Evolutionary conservation across 805 yeast genomes (phyloP).

Genomic region (Danielia oregonensis): DNA sequence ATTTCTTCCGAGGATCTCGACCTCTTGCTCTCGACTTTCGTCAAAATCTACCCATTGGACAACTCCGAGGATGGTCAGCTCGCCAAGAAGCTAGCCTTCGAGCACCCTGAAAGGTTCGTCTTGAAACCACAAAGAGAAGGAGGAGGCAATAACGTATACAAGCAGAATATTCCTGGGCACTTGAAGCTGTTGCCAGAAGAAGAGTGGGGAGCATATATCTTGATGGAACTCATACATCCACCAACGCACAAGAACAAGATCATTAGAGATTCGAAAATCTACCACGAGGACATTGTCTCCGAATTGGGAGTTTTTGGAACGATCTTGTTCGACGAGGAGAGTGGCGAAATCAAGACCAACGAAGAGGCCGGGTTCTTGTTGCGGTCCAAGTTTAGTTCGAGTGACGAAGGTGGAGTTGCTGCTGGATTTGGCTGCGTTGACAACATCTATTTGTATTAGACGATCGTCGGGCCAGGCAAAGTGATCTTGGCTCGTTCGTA

Average conservation of each 20-base stretch:
- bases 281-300: constrained; percentile 73
- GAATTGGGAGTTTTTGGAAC: constrained; percentile 93
- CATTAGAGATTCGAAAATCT: constrained; percentile 59
- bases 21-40: constrained; percentile 61
- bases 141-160: constrained; percentile 94
- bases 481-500: too few species aligned
- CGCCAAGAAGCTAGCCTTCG: constrained; percentile 67
- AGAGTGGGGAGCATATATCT: constrained; percentile 86
- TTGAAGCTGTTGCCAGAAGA: constrained; percentile 54
- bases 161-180: constrained; percentile 77
- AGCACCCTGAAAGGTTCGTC: constrained; percentile 67
- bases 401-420: constrained; percentile 98
- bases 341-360: constrained; percentile 57
- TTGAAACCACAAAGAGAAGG: constrained; percentile 98
- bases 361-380: constrained; percentile 78
- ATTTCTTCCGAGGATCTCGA: constrained; percentile 24
- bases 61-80: constrained; percentile 53
- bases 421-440: constrained; percentile 99
- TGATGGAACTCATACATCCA: constrained; percentile 91
- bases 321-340: constrained; percentile 63
- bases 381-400: constrained; percentile 71
- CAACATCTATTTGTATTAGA: constrained; percentile 56
- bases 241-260: constrained; percentile 66
- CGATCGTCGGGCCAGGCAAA: too few species aligned
- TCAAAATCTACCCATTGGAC: constrained; percentile 84